Evolutionary conservation across 208 protist species (phyloP).

Genomic region (Leishmania gerbilli): DNA sequence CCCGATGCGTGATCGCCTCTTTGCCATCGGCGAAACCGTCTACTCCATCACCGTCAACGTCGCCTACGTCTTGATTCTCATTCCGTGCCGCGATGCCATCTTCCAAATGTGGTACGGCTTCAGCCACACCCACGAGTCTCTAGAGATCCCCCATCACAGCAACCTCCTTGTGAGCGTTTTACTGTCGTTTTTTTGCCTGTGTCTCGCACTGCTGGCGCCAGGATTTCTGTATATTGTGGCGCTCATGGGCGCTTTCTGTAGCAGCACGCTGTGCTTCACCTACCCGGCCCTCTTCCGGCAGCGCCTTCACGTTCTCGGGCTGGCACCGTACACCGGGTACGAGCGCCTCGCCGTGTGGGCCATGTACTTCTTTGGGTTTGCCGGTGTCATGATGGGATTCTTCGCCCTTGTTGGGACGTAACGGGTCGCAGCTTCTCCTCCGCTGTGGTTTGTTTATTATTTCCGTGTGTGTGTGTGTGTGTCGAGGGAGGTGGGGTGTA

Average conservation of each 20-base stretch:
- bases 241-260: constrained; percentile 68
- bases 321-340: constrained; percentile 35
- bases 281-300: constrained; percentile 70
- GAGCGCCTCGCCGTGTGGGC: constrained; percentile 36
- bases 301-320: constrained; percentile 46
- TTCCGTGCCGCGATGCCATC: constrained; percentile 64
- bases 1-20: constrained; percentile 51
- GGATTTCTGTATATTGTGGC: constrained; percentile 71
- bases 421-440: background rate
- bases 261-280: constrained; percentile 71
- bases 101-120: constrained; percentile 64
- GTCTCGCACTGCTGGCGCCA: constrained; percentile 48
- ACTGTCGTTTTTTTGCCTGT: constrained; percentile 47
- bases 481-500: background rate
- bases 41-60: constrained; percentile 65
- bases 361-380: constrained; percentile 56
- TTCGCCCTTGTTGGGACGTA: constrained; percentile 23
- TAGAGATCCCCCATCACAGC: constrained; percentile 36
- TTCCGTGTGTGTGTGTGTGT: background rate
- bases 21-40: constrained; percentile 42
- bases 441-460: background rate
- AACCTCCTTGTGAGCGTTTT: constrained; percentile 45
- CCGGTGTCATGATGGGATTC: constrained; percentile 45
- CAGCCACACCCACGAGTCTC: constrained; percentile 40
- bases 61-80: constrained; percentile 69